Evolutionary conservation across 1,284 basidiomycete species (phyloP).

Genomic region (Puccinia horiana): DNA sequence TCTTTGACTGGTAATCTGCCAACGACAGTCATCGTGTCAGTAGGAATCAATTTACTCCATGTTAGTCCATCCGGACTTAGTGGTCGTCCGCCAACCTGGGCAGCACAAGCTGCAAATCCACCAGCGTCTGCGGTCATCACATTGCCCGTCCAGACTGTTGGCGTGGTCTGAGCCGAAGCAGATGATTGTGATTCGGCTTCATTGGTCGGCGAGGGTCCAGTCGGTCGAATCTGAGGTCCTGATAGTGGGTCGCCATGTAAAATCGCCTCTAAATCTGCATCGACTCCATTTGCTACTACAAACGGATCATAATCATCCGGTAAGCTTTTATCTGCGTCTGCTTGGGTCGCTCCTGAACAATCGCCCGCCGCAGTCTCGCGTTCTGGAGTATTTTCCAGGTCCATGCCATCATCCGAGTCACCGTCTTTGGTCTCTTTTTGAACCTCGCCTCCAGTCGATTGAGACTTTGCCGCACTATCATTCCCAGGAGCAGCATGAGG

Average conservation of each 20-base stretch:
- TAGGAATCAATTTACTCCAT: conserved; percentile 54
- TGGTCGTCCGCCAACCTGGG: conserved; percentile 55
- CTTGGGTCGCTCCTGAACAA: neutral
- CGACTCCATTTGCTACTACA: conserved; percentile 40
- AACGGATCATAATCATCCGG: conserved; percentile 50
- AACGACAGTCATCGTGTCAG: conserved; percentile 50
- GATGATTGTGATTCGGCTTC: conserved; percentile 6
- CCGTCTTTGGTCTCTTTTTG: conserved; percentile 22
- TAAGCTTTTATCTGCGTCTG: conserved; percentile 13
- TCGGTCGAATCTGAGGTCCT: neutral
- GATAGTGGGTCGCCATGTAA: conserved; percentile 42
- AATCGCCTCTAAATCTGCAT: conserved; percentile 49
- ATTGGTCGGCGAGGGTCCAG: conserved; percentile 3
- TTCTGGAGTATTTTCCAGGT: conserved; percentile 46
- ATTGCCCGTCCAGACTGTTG: conserved; percentile 54
- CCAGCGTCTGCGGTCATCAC: conserved; percentile 55
- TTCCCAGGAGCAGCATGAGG: conserved; percentile 10
- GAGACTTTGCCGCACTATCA: conserved; percentile 1
- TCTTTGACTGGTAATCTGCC: conserved; percentile 54
- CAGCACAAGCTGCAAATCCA: conserved; percentile 53
- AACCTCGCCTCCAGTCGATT: neutral
- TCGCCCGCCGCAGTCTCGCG: neutral
- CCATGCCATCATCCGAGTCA: conserved; percentile 41
- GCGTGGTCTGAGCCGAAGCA: conserved; percentile 30
- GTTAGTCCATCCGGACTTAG: conserved; percentile 52